Conservation (phyloP, 805 yeast genomes). For the Clavispora santaluciae region DNA sequence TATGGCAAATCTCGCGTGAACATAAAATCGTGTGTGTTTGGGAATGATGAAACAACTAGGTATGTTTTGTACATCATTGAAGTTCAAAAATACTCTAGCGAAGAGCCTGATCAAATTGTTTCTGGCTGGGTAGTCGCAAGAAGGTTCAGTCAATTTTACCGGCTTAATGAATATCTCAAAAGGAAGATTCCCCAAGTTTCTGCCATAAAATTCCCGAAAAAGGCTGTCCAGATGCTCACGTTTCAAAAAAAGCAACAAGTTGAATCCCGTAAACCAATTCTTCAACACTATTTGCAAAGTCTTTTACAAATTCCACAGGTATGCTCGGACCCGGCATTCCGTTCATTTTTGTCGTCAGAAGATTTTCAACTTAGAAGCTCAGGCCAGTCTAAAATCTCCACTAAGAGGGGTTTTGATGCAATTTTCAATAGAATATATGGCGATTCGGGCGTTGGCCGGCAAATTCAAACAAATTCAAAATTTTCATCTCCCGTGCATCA, state of each 20-base stretch:
- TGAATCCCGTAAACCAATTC: conserved; percentile 55
- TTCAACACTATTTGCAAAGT: conserved; percentile 58
- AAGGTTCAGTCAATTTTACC: conserved; percentile 78
- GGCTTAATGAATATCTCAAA: conserved; percentile 61
- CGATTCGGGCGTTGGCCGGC: conserved; percentile 3
- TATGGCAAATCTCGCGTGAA: conserved; percentile 58
- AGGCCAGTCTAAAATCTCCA: conserved; percentile 15
- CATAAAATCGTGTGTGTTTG: conserved; percentile 51
- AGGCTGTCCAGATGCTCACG: conserved; percentile 58
- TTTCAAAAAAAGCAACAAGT: conserved; percentile 62
- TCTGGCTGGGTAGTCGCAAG: conserved; percentile 92
- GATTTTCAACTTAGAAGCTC: conserved; percentile 39
- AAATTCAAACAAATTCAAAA: neutral
- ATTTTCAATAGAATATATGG: conserved; percentile 35
- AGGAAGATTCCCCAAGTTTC: conserved; percentile 47
- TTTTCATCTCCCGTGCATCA: conserved; percentile 4
- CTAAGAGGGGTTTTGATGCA: conserved; percentile 20
- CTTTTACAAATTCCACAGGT: conserved; percentile 61
- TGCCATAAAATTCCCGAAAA: conserved; percentile 51
- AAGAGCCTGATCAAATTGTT: conserved; percentile 39
- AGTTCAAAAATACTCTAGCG: conserved; percentile 50
- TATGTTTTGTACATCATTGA: conserved; percentile 72
- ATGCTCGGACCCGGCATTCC: conserved; percentile 66
- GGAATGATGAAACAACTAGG: conserved; percentile 41
- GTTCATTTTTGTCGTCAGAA: conserved; percentile 76